These are phyloP conservation scores for Malassezia nana DNA, from an alignment of 1,284 basidiomycete species.

Conservation along the genomic window DNA sequence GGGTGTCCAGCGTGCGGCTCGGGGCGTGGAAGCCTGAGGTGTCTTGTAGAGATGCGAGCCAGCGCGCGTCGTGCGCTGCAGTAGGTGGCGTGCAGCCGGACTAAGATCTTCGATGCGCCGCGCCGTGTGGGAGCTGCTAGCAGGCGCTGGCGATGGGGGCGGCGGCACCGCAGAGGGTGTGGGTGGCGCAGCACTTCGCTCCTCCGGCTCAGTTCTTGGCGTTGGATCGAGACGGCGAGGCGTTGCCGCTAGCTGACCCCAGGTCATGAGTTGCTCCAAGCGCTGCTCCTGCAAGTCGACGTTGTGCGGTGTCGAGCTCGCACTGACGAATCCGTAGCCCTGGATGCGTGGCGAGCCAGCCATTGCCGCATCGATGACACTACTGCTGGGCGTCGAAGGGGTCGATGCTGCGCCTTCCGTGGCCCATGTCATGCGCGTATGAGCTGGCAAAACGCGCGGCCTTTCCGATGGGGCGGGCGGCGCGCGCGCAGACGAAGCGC, in stretches of 20 bases:
- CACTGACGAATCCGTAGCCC: constrained; percentile 36
- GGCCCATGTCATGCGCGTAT: neutral
- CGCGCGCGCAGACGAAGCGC: neutral
- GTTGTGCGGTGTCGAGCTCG: constrained; percentile 19
- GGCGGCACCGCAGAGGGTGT: neutral
- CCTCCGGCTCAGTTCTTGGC: neutral
- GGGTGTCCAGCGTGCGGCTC: constrained; percentile 11
- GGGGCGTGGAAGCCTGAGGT: constrained; percentile 3
- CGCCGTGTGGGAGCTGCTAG: neutral
- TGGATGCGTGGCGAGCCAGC: constrained; percentile 25
- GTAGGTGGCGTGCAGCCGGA: constrained; percentile 11
- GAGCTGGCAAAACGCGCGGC: neutral
- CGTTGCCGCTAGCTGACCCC: constrained; percentile 11
- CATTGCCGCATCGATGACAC: constrained; percentile 36
- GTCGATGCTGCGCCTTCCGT: neutral
- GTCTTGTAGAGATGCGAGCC: constrained; percentile 3
- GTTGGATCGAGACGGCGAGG: neutral
- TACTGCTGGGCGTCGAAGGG: constrained; percentile 27
- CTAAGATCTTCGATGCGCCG: constrained; percentile 9
- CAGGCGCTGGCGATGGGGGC: neutral
- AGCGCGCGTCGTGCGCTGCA: constrained; percentile 10
- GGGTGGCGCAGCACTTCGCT: neutral
- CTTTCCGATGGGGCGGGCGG: constrained; percentile 1
- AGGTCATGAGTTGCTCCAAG: constrained; percentile 19
- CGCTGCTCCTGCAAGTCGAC: constrained; percentile 6